Base-by-base conservation (phyloP, 2,329 filamentous ascomycete species). In the Stemphylium vesicarium region DNA sequence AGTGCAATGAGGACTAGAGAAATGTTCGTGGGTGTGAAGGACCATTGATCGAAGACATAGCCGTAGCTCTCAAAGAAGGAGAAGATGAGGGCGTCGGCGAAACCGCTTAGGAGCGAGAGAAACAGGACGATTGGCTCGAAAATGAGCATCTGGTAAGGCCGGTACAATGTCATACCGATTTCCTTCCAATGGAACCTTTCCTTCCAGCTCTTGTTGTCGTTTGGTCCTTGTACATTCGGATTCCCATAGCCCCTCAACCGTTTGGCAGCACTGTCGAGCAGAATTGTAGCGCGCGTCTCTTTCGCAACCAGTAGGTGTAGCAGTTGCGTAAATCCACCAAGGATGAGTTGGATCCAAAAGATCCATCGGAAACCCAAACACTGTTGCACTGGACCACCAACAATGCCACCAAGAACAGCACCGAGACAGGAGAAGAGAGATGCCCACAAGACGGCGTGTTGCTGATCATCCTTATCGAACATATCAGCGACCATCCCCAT, bases 271-370 rank as follows among this genome's bases (percentile, higher is more conserved):
- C 68, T 42, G 77, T 94, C 88, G 79, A 95, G 86, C 80, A 94
- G 82, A 57, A 91, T 83, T 2, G 87, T 91, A 0, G 86, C 84
- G 44, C 90, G 82, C 1, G 90, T 94, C 74, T 95, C 91, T 1
- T 89, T 89, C 3, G 93, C 90, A 3, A 85, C 79, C 53, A 88
- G 69, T 43, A 87, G 77, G 69, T 92, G 89, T 10, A 90, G 67
- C 3, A 83, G 16, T 68, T 93, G 90, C 1, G 90, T 84, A 22
- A 84, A 80, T 4, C 76, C 86, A 22, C 91, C 90, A 53, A 95
- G 88, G 63, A 92, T 91, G 56, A 94, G 84, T 75, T 93, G 89
- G 58, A 93, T 88, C 89, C 90, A 94, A 72, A 93, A 92, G 53
- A 81, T 85, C 87, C 87, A 92, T 61, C 83, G 82, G 90, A 90